Conservation (phyloP, 73 alveolate species). For the Symbiodinium natans region DNA sequence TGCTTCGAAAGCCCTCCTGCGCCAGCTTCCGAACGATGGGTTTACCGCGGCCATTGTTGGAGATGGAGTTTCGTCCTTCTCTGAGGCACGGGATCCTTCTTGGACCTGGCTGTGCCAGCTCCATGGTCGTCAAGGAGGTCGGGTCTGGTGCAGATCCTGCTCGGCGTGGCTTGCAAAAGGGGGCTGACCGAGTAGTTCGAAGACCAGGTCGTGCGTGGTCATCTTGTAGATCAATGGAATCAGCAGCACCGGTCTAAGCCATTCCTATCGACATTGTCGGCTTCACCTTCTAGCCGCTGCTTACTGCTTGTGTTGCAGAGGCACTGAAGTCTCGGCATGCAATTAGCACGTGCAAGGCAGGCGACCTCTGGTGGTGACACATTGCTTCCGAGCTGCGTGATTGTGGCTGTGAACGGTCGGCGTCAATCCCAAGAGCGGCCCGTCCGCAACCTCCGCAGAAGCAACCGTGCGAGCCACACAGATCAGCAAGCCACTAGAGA, state of each 20-base stretch:
- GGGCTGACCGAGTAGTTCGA: too few relatives aligned
- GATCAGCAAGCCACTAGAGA: too few relatives aligned
- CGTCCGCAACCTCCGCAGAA: too few relatives aligned
- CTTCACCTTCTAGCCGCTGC: too few relatives aligned
- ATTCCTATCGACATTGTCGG: background rate
- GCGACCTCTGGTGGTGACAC: background rate
- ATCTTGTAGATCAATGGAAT: slow-evolving; percentile 44
- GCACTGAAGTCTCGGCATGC: too few relatives aligned
- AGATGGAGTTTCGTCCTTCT: background rate
- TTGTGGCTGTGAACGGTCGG: slow-evolving; percentile 74
- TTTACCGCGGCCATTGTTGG: too few relatives aligned
- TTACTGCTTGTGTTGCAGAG: too few relatives aligned
- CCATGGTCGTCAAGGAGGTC: slow-evolving; percentile 59
- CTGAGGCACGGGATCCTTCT: slow-evolving; percentile 46
- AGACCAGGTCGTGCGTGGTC: slow-evolving; percentile 48
- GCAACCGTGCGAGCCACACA: too few relatives aligned
- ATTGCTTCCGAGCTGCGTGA: slow-evolving; percentile 57
- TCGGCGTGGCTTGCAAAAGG: too few relatives aligned
- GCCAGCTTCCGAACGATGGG: background rate
- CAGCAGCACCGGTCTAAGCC: background rate
- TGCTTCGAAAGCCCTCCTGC: slow-evolving; percentile 16
- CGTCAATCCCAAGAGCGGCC: slow-evolving; percentile 34
- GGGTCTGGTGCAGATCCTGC: background rate
- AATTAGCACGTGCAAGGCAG: background rate
- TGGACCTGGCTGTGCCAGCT: slow-evolving; percentile 23